Base-by-base conservation (phyloP, 2,329 filamentous ascomycete genomes). In the Penicillium brevicompactum region DNA sequence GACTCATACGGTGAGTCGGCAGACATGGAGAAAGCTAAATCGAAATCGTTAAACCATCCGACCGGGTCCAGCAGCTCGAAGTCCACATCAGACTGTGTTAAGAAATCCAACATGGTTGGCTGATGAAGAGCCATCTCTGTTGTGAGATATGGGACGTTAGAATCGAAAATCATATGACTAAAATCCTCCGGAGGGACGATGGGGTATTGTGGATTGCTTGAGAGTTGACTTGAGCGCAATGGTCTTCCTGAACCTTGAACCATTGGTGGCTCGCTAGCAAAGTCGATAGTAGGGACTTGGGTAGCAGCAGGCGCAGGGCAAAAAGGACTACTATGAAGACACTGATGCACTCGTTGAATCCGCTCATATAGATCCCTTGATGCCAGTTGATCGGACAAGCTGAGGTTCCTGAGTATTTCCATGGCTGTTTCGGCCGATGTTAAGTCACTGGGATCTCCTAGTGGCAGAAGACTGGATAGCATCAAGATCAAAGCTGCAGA, bases 401-500 rank as follows among this genome's bases (percentile, higher is more conserved):
- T 60, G 18, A 61, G 45, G 18, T 48, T 44, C 42, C 41, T 55
- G 2, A 69, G 56, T 2, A 69, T 65, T 32, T 68, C 64, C 0
- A 57, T 58, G 2, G 61, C 64, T 1, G 62, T 66, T 40, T 67
- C 67, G 5, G 65, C 54, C 10, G 59, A 55, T 30, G 59, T 49
- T 2, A 63, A 31, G 41, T 69, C 67, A 21, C 50, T 53, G 1
- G 56, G 18, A 16, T 55, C 60, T 3, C 61, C 66, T 6, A 53
- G 30, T 7, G 59, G 51, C 8, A 67, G 45, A 42, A 68, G 55
- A 13, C 60, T 63, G 4, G 69, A 69, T n/a, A 71, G 62, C 6
- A 64, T 60, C 22, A 72, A 56, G 2, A 68, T 58, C 7, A 69
- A 55, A 10, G 67, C 61, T 1, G 68, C 67, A 2, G 69, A 70